Evolutionary conservation across 305 asterid genomes (phyloP).

Genomic region (Fraxinus latifolia): DNA sequence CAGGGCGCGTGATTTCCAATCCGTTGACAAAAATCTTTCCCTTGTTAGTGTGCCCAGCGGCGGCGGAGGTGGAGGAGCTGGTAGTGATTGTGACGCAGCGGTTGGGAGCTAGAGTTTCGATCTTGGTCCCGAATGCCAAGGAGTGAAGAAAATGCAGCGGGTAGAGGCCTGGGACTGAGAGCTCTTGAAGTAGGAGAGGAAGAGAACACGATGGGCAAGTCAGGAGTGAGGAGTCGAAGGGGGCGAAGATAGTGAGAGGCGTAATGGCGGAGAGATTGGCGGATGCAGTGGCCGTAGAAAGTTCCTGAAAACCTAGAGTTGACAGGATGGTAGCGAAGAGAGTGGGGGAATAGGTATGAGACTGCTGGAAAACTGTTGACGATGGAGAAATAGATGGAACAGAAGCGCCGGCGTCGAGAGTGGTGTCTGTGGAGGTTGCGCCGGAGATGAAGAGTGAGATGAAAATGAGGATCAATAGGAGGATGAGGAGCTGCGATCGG

Average conservation of each 20-base stretch:
- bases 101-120: slow-evolving; percentile 61
- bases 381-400: slow-evolving; percentile 34
- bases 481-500: slow-evolving; percentile 39
- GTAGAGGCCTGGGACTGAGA: slow-evolving; percentile 68
- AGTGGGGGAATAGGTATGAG: slow-evolving; percentile 36
- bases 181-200: slow-evolving; percentile 62
- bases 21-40: slow-evolving; percentile 59
- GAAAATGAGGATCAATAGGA: slow-evolving; percentile 42
- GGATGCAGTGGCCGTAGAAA: slow-evolving; percentile 51
- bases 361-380: slow-evolving; percentile 27
- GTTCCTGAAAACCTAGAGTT: slow-evolving; percentile 68
- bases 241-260: slow-evolving; percentile 76
- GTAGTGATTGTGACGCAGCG: slow-evolving; percentile 69
- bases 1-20: slow-evolving; percentile 59
- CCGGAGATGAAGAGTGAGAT: slow-evolving; percentile 49
- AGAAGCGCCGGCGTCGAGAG: slow-evolving; percentile 11
- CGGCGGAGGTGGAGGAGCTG: slow-evolving; percentile 12
- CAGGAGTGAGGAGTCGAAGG: slow-evolving; percentile 65
- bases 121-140: slow-evolving; percentile 68
- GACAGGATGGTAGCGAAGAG: slow-evolving; percentile 58
- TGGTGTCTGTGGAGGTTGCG: slow-evolving; percentile 28
- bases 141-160: slow-evolving; percentile 52
- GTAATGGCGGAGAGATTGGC: slow-evolving; percentile 52
- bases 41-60: slow-evolving; percentile 17
- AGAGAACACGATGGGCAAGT: slow-evolving; percentile 60